Base-by-base conservation (phyloP, 2,329 filamentous ascomycete species). In the Claviceps paspali region DNA sequence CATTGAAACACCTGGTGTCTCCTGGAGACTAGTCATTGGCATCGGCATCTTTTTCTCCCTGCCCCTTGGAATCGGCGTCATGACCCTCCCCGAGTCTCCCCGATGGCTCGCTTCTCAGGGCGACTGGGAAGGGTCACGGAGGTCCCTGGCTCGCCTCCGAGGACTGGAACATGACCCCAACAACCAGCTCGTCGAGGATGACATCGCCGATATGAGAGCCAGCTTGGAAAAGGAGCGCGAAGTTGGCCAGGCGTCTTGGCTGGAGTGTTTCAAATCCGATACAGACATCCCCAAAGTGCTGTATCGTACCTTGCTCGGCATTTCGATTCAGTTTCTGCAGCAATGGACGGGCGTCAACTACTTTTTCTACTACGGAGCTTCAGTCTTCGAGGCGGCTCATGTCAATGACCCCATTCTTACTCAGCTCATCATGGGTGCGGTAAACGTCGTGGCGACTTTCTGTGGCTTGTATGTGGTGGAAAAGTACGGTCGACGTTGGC, bases 361-460 rank as follows among this genome's bases (percentile, higher is more conserved):
- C 54, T 74, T 73, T 52, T 71, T 74, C 49, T 75, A 76, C 56
- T 82, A 80, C 49, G 70, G 70, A n/a, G 71, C 72, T 7, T 73
- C 70, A 8, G 71, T 85, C 49, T 85, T 86, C 54, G 42, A 67
- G 38, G 70, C 75, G 1, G 74, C 79, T 3, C 79, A 78, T 41
- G 65, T 84, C 33, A 54, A 67, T 2, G 77, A 84, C 53, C 71
- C 73, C 14, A 79, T 77, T 47, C 61, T 73, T 40, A 79, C 73
- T 0, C 75, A 79, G 49, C 73, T 83, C 51, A 82, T 83, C 41
- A 64, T 81, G 1, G 68, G 68, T 14, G 72, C 68, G 5, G 75
- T 83, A 45, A 84, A 84, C 47, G 76, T 83, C 9, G 65, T 61
- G 43, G 72, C 70, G 52, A 82, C 79, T 12, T 73, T 82, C 44